Evolutionary conservation across 2,329 filamentous ascomycete species (phyloP).

Genomic region (Aspergillus eucalypticola): DNA sequence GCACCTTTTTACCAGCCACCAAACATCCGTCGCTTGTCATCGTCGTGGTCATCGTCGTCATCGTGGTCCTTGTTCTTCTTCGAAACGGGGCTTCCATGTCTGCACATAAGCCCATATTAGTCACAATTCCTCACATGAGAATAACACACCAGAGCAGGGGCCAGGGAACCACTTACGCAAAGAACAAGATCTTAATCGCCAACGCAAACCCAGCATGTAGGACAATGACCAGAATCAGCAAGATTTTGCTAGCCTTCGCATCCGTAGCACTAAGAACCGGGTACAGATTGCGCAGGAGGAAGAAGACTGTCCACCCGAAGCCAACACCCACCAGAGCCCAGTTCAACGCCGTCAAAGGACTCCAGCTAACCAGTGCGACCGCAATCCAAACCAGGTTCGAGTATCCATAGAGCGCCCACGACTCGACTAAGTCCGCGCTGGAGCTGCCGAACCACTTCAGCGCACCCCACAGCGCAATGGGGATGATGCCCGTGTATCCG

Average conservation of each 20-base stretch:
- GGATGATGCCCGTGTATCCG: constrained; percentile 88
- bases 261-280: constrained; percentile 92
- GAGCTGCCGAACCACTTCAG: constrained; percentile 96
- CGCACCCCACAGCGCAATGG: constrained; percentile 79
- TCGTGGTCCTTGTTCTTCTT: constrained; percentile 43
- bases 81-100: constrained; percentile 64
- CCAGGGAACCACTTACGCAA: constrained; percentile 60
- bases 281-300: constrained; percentile 82
- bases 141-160: background rate
- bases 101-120: constrained; percentile 25
- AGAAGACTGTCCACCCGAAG: constrained; percentile 78
- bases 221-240: constrained; percentile 79
- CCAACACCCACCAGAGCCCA: constrained; percentile 90
- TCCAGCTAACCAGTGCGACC: constrained; percentile 89
- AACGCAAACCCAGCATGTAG: constrained; percentile 88
- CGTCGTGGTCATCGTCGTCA: constrained; percentile 25
- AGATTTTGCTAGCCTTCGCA: constrained; percentile 81
- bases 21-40: constrained; percentile 34
- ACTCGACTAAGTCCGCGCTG: constrained; percentile 89
- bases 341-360: constrained; percentile 80
- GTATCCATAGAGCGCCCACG: constrained; percentile 94
- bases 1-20: constrained; percentile 25
- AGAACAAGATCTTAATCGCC: constrained; percentile 96
- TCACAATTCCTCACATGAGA: background rate
- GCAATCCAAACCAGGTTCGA: constrained; percentile 96